Conservation (phyloP, 495 filamentous ascomycete species). For the Cenococcum geophilum region DNA sequence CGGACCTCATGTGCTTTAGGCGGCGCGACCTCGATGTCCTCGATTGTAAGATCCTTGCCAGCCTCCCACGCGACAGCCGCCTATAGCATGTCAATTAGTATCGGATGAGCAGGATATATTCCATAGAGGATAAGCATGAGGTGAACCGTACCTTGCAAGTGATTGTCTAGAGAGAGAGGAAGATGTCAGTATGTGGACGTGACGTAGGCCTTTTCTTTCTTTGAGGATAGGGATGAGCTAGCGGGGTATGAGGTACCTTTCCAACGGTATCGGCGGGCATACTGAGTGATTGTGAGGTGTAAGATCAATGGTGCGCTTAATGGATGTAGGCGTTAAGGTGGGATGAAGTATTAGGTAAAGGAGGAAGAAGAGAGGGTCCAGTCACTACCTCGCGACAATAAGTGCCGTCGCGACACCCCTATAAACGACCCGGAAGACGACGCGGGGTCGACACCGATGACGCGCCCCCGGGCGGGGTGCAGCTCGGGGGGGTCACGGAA, state of each 20-base stretch:
- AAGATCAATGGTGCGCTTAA: background rate
- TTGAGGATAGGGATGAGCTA: background rate
- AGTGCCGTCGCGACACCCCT: background rate
- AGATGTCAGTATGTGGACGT: background rate
- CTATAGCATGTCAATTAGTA: slow-evolving; percentile 41
- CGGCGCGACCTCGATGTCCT: slow-evolving; percentile 86
- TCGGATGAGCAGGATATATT: background rate
- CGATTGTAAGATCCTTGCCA: slow-evolving; percentile 77
- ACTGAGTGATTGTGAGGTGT: background rate
- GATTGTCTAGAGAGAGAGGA: slow-evolving; percentile 52
- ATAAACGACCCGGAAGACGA: background rate
- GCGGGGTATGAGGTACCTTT: slow-evolving; percentile 43
- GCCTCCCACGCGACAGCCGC: slow-evolving; percentile 96
- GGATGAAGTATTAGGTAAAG: background rate
- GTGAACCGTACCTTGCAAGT: slow-evolving; percentile 58
- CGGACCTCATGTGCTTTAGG: slow-evolving; percentile 94
- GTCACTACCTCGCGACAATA: background rate
- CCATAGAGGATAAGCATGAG: slow-evolving; percentile 2
- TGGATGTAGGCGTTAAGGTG: background rate
- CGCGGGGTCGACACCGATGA: slow-evolving; percentile 1
- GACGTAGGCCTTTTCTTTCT: slow-evolving; percentile 1
- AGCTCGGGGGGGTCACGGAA: too few relatives aligned
- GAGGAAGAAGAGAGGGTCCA: background rate
- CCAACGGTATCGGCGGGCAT: slow-evolving; percentile 48
- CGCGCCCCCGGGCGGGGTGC: too few relatives aligned